phyloP scores from a whole-genome alignment of 768 basidiomycete genomes.

The Amanita muscaria region DNA sequence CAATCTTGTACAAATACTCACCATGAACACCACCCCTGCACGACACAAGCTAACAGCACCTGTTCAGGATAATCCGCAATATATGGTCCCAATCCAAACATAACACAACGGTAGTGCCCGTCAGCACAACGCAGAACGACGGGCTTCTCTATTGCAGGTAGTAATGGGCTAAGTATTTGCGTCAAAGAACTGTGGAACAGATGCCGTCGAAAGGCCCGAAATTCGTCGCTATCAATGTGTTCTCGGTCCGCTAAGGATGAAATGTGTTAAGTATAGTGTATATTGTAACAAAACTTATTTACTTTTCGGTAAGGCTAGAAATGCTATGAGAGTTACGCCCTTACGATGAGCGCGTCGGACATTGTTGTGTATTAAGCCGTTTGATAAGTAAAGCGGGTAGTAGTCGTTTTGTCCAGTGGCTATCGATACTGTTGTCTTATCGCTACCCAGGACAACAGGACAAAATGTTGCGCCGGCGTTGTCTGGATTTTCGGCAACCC shows the following conservation, averaged over 20 bases:
- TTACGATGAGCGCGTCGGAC: slow-evolving; percentile 24
- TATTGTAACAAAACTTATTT: no score
- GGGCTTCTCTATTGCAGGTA: slow-evolving; percentile 3
- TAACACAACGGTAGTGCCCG: slow-evolving; percentile 18
- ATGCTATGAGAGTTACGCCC: slow-evolving; percentile 14
- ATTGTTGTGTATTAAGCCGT: slow-evolving; percentile 25
- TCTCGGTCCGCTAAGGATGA: no score
- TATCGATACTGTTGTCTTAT: slow-evolving; percentile 31
- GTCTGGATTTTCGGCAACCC: no score
- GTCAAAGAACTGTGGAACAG: no score
- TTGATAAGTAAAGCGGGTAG: slow-evolving; percentile 25
- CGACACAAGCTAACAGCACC: slow-evolving; percentile 21
- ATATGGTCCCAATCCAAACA: slow-evolving; percentile 26
- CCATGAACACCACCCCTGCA: slow-evolving; percentile 29
- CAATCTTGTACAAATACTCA: slow-evolving; percentile 11
- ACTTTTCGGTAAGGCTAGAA: no score
- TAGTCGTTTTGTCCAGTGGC: slow-evolving; percentile 29
- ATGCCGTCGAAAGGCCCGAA: no score
- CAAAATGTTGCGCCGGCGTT: slow-evolving; percentile 22
- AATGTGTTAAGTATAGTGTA: no score
- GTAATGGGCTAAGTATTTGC: no score
- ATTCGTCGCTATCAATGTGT: no score
- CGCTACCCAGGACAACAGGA: slow-evolving; percentile 27
- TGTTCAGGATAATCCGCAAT: slow-evolving; percentile 35
- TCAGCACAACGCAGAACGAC: slow-evolving; percentile 19